Conservation (phyloP, 306 rosid genomes). For the Vachellia collinsii region DNA sequence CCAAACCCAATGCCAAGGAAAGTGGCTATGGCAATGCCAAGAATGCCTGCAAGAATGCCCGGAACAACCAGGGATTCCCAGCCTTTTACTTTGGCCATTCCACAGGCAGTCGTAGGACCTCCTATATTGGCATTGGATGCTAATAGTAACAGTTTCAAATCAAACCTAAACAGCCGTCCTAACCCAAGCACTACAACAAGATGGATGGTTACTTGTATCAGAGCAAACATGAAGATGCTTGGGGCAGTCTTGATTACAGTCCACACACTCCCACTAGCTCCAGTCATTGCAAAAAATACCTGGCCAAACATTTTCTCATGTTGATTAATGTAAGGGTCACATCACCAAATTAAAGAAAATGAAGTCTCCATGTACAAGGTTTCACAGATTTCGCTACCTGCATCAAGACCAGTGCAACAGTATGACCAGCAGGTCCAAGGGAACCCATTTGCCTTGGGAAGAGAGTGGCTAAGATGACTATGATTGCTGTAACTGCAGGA, state of each 20-base stretch:
- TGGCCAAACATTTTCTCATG: constrained; percentile 19
- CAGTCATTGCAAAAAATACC: constrained; percentile 1
- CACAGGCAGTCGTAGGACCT: constrained; percentile 35
- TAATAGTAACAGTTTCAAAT: not conserved
- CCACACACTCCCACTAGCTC: constrained; percentile 1
- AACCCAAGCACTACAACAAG: not conserved
- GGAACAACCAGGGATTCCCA: constrained; percentile 75
- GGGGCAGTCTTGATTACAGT: not conserved
- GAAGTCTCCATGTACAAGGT: not conserved
- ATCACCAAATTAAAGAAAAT: not conserved
- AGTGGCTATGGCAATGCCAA: constrained; percentile 72
- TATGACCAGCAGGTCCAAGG: constrained; percentile 38
- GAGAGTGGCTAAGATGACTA: constrained; percentile 47
- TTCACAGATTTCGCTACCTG: constrained; percentile 53
- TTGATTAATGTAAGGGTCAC: not conserved
- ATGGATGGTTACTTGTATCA: not conserved
- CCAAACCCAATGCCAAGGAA: constrained; percentile 77
- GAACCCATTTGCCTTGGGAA: not conserved
- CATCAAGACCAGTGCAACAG: constrained; percentile 56
- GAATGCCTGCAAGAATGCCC: constrained; percentile 73
- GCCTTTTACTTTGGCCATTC: constrained; percentile 73
- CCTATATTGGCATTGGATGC: constrained; percentile 15
- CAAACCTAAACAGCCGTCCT: not conserved
- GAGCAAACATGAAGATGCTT: not conserved
- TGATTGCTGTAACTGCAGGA: constrained; percentile 62